Evolutionary conservation across 164 flowering plant genomes (phyloP).

Genomic region (Echeveria elegans): DNA sequence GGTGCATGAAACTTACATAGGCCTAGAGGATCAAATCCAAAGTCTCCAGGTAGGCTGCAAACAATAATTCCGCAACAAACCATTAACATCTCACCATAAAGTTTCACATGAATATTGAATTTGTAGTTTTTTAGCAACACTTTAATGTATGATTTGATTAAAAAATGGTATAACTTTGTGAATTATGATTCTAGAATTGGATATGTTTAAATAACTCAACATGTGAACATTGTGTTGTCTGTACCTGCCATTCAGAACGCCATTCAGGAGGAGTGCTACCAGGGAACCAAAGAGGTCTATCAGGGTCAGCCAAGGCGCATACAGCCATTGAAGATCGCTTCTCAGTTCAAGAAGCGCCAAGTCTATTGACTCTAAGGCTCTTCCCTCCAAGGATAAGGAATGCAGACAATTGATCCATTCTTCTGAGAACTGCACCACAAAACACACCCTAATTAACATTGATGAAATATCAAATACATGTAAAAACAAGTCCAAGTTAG

Average conservation of each 20-base stretch:
- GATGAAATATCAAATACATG: too few relatives aligned
- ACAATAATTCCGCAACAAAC: background rate
- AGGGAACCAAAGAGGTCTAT: slow-evolving; percentile 97
- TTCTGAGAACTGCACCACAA: slow-evolving; percentile 60
- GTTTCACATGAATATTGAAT: background rate
- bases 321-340: slow-evolving; percentile 26
- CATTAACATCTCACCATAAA: background rate
- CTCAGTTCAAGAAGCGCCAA: slow-evolving; percentile 17
- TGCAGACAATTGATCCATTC: slow-evolving; percentile 42
- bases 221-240: slow-evolving; percentile 48
- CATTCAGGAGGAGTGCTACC: slow-evolving; percentile 96
- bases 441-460: background rate
- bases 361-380: slow-evolving; percentile 38
- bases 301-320: slow-evolving; percentile 49
- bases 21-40: slow-evolving; percentile 96
- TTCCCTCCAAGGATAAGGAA: slow-evolving; percentile 74
- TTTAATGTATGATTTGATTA: too few relatives aligned
- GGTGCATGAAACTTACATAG: slow-evolving; percentile 41
- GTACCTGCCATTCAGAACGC: slow-evolving; percentile 98
- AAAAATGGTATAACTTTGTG: too few relatives aligned
- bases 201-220: slow-evolving; percentile 31
- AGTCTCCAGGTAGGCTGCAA: slow-evolving; percentile 97
- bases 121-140: too few relatives aligned
- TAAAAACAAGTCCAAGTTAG: too few relatives aligned
- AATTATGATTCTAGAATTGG: too few relatives aligned